Conservation (phyloP, 441 rosid genomes). For the Populus hybrid region DNA sequence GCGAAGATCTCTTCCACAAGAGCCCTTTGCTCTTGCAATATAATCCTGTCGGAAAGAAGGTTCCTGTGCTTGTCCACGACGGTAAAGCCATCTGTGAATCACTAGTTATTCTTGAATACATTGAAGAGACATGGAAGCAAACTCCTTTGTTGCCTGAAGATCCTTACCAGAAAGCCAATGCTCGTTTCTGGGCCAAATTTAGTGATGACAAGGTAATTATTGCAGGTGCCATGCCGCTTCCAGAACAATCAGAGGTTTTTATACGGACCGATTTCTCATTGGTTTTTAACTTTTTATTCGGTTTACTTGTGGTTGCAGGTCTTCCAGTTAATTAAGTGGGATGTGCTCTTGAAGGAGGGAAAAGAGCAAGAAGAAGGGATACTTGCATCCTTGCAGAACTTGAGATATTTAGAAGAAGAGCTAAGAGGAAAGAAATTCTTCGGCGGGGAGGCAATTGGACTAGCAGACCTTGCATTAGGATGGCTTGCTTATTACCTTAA, state of each 20-base stretch:
- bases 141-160: conserved; percentile 19
- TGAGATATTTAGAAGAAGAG: conserved; percentile 29
- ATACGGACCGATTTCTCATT: neutral
- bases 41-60: conserved; percentile 15
- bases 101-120: conserved; percentile 15
- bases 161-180: conserved; percentile 14
- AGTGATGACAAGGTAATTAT: conserved; percentile 21
- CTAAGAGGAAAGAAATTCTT: conserved; percentile 33
- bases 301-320: neutral
- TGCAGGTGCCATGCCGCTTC: neutral
- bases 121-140: conserved; percentile 21
- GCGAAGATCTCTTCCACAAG: conserved; percentile 19
- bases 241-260: neutral
- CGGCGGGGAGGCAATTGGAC: conserved; percentile 34
- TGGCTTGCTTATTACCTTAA: neutral
- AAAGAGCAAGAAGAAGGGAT: conserved; percentile 29
- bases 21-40: conserved; percentile 3
- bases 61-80: conserved; percentile 18
- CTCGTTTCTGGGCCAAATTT: conserved; percentile 24
- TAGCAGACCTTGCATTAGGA: conserved; percentile 19
- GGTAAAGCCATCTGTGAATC: conserved; percentile 16
- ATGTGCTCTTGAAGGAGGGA: neutral
- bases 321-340: neutral
- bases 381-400: conserved; percentile 6
- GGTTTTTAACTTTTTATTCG: neutral